Conservation (phyloP, 2,329 filamentous ascomycete genomes). For the Fusarium oligoseptatum region DNA sequence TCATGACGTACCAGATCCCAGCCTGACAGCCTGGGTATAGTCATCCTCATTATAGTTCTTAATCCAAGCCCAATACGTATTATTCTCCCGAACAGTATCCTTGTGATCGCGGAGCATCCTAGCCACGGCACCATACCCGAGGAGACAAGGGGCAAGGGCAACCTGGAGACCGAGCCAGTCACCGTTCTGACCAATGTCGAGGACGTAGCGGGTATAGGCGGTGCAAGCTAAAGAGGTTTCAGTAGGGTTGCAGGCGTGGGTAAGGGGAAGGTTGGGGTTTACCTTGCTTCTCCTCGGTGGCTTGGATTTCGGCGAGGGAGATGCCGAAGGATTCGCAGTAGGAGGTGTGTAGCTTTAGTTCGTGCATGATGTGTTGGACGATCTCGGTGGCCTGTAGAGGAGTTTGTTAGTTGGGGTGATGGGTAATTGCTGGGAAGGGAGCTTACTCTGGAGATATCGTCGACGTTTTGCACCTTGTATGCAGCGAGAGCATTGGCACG, state of each 20-base stretch:
- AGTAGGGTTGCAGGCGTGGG: background rate
- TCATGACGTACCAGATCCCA: conserved; percentile 70
- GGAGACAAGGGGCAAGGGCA: conserved; percentile 85
- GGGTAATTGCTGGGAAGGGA: background rate
- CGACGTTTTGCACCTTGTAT: conserved; percentile 83
- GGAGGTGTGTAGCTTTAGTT: conserved; percentile 83
- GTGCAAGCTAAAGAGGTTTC: conserved; percentile 70
- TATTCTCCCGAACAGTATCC: conserved; percentile 72
- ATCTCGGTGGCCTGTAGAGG: conserved; percentile 62
- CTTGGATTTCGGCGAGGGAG: conserved; percentile 77
- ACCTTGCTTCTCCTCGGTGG: conserved; percentile 81
- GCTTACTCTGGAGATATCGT: conserved; percentile 76
- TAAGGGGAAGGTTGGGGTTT: conserved; percentile 31
- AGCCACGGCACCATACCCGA: conserved; percentile 90
- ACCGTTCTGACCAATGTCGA: conserved; percentile 88
- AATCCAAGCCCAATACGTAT: conserved; percentile 91
- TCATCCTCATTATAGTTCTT: conserved; percentile 87
- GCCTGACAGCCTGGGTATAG: conserved; percentile 78
- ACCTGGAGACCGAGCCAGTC: conserved; percentile 91
- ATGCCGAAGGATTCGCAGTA: conserved; percentile 89
- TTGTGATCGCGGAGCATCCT: conserved; percentile 74
- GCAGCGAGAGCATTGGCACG: conserved; percentile 86
- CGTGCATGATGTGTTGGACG: conserved; percentile 80
- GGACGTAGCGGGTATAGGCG: conserved; percentile 86
- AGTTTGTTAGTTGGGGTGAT: background rate